Evolutionary conservation across 352 stramenopile genomes (phyloP).

Genomic region (Globisporangium perplexum): DNA sequence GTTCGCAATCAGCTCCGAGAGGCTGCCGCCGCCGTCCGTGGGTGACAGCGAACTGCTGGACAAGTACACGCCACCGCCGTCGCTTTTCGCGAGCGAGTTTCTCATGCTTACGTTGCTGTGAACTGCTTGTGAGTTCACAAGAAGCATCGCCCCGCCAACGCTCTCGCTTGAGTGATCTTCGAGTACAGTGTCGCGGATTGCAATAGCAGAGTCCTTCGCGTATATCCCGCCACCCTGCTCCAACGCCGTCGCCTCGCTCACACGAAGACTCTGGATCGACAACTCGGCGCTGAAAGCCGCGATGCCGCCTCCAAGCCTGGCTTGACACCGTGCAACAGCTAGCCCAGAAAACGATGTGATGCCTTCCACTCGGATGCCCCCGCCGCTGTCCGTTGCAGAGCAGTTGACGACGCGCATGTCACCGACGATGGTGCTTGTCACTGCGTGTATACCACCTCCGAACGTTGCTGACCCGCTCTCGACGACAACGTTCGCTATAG

Average conservation of each 20-base stretch:
- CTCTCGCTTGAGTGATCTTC: conserved; percentile 3
- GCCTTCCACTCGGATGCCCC: conserved; percentile 21
- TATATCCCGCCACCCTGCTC: conserved; percentile 26
- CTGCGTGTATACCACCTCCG: conserved; percentile 17
- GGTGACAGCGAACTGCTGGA: conserved; percentile 11
- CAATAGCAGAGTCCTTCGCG: conserved; percentile 8
- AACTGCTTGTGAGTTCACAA: conserved; percentile 14
- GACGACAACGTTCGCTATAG: conserved; percentile 1
- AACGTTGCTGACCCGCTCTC: background rate
- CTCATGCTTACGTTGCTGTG: conserved; percentile 24
- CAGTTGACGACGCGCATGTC: background rate
- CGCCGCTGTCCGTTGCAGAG: conserved; percentile 19
- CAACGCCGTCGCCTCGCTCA: conserved; percentile 3
- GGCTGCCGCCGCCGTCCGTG: background rate
- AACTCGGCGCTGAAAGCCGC: background rate
- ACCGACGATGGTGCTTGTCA: conserved; percentile 3
- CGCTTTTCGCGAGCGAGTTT: conserved; percentile 11
- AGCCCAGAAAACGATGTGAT: conserved; percentile 5
- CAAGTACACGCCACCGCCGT: conserved; percentile 36
- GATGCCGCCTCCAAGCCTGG: conserved; percentile 6
- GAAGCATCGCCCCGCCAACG: conserved; percentile 27
- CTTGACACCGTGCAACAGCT: conserved; percentile 2
- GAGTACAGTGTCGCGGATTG: conserved; percentile 4
- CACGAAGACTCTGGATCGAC: background rate
- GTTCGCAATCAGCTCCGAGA: conserved; percentile 4